Conservation (phyloP, 805 yeast genomes). For the Saturnispora halmiae region DNA sequence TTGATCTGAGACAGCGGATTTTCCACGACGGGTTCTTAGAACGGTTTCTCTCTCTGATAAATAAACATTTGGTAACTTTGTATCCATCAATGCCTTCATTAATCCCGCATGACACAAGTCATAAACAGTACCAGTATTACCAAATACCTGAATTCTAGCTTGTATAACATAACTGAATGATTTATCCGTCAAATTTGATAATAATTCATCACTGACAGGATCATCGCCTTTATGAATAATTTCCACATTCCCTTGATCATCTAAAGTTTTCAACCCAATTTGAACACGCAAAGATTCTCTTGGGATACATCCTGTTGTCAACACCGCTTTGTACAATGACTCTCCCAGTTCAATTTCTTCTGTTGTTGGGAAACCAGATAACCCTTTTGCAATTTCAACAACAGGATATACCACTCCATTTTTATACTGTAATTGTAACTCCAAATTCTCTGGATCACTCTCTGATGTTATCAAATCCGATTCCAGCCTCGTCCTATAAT, state of each 20-base stretch:
- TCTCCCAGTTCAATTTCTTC: constrained; percentile 77
- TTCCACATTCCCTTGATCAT: constrained; percentile 40
- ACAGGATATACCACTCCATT: constrained; percentile 54
- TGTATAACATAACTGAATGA: constrained; percentile 51
- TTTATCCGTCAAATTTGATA: constrained; percentile 32
- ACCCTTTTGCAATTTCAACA: constrained; percentile 68
- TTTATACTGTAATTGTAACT: constrained; percentile 12
- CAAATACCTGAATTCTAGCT: constrained; percentile 67
- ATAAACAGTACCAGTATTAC: constrained; percentile 73
- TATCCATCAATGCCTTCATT: constrained; percentile 49
- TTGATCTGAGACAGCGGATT: constrained; percentile 29
- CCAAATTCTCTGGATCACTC: constrained; percentile 8
- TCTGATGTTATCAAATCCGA: constrained; percentile 27
- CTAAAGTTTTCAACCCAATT: constrained; percentile 41
- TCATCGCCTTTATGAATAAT: constrained; percentile 38
- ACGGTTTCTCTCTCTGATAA: constrained; percentile 47
- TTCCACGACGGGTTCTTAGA: constrained; percentile 12
- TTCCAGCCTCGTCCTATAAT: constrained; percentile 32
- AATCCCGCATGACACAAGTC: constrained; percentile 69
- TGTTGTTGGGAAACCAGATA: constrained; percentile 71
- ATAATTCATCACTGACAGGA: constrained; percentile 16
- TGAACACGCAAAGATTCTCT: constrained; percentile 46
- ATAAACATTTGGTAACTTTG: constrained; percentile 58
- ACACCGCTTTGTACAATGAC: constrained; percentile 47
- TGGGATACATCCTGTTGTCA: constrained; percentile 47